Percentiles rank a stretch among this genome's conserved stretches.
phyloP scores from a whole-genome alignment of 768 basidiomycete species.

The Hericium coralloides region DNA sequence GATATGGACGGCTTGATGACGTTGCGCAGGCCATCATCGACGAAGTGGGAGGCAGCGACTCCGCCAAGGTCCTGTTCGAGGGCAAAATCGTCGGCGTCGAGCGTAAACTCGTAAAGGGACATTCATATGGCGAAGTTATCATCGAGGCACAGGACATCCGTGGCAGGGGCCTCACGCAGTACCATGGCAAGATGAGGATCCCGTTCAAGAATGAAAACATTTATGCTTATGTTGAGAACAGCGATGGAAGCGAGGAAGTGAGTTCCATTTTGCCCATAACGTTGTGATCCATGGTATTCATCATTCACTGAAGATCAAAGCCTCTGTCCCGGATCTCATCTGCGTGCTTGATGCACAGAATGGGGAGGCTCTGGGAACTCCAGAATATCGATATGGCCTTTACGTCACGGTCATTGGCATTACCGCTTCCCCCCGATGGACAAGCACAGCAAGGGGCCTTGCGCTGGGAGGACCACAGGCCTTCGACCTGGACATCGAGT shows the following conservation, averaged over 20 bases:
- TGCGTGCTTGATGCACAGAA: slow-evolving; percentile 53
- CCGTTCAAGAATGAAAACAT: slow-evolving; percentile 57
- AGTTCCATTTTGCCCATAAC: not conserved
- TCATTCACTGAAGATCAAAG: slow-evolving; percentile 16
- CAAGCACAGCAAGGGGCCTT: slow-evolving; percentile 38
- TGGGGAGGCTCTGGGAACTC: slow-evolving; percentile 54
- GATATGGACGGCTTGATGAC: slow-evolving; percentile 32
- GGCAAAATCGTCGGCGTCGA: slow-evolving; percentile 53
- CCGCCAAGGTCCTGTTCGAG: slow-evolving; percentile 37
- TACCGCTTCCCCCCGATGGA: slow-evolving; percentile 47
- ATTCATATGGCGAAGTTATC: slow-evolving; percentile 30
- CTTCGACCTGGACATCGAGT: slow-evolving; percentile 39
- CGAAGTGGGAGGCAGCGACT: slow-evolving; percentile 15
- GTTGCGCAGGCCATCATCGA: slow-evolving; percentile 23
- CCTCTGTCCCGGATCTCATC: slow-evolving; percentile 59
- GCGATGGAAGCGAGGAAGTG: slow-evolving; percentile 19
- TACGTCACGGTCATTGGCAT: slow-evolving; percentile 44
- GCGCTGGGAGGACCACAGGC: slow-evolving; percentile 42
- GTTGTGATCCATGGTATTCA: not conserved
- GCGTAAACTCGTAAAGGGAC: slow-evolving; percentile 31
- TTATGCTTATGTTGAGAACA: slow-evolving; percentile 18
- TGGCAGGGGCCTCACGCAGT: not conserved
- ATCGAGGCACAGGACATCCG: slow-evolving; percentile 20
- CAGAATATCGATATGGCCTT: slow-evolving; percentile 49
- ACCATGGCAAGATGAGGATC: slow-evolving; percentile 11